Percentiles rank a stretch among this genome's conserved stretches.
phyloP scores from a whole-genome alignment of 148 eudicot genomes.

The Rhododendron kiyosumense region DNA sequence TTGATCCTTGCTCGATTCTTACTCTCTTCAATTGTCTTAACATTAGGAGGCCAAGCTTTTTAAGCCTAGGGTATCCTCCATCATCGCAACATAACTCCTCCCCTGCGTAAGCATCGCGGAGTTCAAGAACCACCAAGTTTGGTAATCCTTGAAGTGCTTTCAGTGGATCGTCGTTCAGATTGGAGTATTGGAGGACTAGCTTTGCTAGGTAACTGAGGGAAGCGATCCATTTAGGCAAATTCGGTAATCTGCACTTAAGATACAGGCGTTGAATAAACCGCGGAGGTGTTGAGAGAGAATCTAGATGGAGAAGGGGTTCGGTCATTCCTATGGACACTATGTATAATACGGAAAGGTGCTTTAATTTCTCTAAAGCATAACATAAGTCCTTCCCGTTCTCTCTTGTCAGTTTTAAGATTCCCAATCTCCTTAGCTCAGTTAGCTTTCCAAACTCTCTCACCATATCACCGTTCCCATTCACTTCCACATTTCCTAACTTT shows the following conservation, averaged over 20 bases:
- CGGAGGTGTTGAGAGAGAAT: conserved; percentile 2
- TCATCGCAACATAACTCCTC: neutral
- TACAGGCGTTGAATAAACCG: conserved; percentile 2
- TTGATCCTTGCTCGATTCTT: conserved; percentile 3
- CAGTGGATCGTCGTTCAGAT: conserved; percentile 4
- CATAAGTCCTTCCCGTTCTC: conserved; percentile 1
- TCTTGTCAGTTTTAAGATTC: neutral
- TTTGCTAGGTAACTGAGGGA: neutral
- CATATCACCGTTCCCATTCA: neutral
- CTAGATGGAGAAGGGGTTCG: conserved; percentile 4
- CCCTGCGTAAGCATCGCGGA: conserved; percentile 10
- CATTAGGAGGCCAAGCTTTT: neutral
- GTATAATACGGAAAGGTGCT: conserved; percentile 3
- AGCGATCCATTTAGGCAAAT: conserved; percentile 1
- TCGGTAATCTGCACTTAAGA: neutral
- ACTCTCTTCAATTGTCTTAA: neutral
- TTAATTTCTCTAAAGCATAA: conserved; percentile 12
- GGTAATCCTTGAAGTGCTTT: conserved; percentile 8
- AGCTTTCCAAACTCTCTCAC: conserved; percentile 14
- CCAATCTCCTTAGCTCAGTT: neutral
- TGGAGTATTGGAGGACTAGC: conserved; percentile 9
- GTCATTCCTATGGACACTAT: neutral
- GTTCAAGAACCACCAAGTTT: conserved; percentile 8
- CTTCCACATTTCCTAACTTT: neutral
- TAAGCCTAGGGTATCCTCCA: conserved; percentile 11